Conservation (phyloP, 345 rosid genomes). For the Gossypium longicalyx region DNA sequence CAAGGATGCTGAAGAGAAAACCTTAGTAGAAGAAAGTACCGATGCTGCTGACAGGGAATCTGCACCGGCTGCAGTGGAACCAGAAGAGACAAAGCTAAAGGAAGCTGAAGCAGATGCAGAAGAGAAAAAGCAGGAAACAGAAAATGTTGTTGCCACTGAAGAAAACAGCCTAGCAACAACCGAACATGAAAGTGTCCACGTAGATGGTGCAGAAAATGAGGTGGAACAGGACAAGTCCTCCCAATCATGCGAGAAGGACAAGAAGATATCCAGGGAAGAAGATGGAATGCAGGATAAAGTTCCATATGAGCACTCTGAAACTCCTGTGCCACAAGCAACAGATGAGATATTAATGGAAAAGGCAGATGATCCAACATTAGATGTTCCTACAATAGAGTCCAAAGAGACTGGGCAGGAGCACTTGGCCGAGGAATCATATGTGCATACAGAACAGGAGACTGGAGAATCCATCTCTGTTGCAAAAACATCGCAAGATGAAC, state of each 20-base stretch:
- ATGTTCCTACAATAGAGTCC: slow-evolving; percentile 16
- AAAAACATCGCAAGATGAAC: slow-evolving; percentile 12
- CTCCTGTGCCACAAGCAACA: slow-evolving; percentile 3
- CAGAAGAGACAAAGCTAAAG: not conserved
- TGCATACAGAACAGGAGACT: slow-evolving; percentile 18
- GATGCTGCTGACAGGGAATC: not conserved
- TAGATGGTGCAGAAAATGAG: slow-evolving; percentile 2
- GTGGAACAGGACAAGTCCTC: slow-evolving; percentile 14
- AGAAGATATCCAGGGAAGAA: not conserved
- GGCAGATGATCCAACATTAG: slow-evolving; percentile 10
- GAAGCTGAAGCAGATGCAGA: not conserved
- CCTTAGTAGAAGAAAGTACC: not conserved
- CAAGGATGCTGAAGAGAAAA: slow-evolving; percentile 21
- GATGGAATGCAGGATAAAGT: slow-evolving; percentile 4
- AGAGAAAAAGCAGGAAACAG: slow-evolving; percentile 20
- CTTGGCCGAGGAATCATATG: slow-evolving; percentile 9
- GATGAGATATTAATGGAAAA: not conserved
- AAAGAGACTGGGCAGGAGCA: slow-evolving; percentile 11
- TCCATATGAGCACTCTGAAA: slow-evolving; percentile 16
- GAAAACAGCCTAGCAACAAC: slow-evolving; percentile 11
- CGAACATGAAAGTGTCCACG: slow-evolving; percentile 4
- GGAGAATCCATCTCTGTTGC: slow-evolving; percentile 1
- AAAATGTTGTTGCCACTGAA: slow-evolving; percentile 15
- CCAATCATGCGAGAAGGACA: not conserved
- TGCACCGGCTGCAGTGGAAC: slow-evolving; percentile 8